A percentile compares a stretch with the other conserved stretches of the same genome.
Conservation (phyloP, 148 eudicot species). For the Heliamphora exappendiculata region DNA sequence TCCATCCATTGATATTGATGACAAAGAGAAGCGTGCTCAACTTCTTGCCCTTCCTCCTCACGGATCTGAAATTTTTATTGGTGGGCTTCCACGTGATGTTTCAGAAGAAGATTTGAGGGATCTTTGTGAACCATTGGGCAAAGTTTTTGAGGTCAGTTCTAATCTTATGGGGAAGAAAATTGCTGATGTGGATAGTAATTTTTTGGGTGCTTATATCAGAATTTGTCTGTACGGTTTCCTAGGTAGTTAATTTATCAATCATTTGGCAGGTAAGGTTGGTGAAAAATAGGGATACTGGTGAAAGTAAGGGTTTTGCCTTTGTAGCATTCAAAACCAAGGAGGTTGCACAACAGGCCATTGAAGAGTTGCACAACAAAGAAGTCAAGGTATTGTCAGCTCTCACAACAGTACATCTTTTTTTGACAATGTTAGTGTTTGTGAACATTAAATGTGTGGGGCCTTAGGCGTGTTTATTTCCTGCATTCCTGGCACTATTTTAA, state of each 20-base stretch:
- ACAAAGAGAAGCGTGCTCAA: constrained; percentile 50
- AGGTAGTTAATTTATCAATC: background rate
- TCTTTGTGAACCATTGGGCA: constrained; percentile 84
- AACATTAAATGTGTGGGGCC: background rate
- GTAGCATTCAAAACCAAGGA: constrained; percentile 76
- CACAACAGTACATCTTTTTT: background rate
- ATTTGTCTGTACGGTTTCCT: background rate
- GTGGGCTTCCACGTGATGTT: constrained; percentile 80
- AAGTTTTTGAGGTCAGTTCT: constrained; percentile 60
- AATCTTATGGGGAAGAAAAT: background rate
- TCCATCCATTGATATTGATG: constrained; percentile 30
- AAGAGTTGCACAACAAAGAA: constrained; percentile 78
- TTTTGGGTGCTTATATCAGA: background rate
- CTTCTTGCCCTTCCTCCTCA: constrained; percentile 86
- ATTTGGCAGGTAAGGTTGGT: constrained; percentile 62
- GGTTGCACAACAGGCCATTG: constrained; percentile 71
- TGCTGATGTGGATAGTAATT: background rate
- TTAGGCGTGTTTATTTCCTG: background rate
- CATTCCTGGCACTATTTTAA: background rate
- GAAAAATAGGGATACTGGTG: constrained; percentile 88
- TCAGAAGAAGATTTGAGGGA: constrained; percentile 80
- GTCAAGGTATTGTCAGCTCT: constrained; percentile 49
- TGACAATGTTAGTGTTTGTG: background rate
- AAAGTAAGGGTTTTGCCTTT: constrained; percentile 87
- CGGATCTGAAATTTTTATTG: constrained; percentile 88